These are phyloP conservation scores for Penicillium brasilianum DNA, from an alignment of 2,329 filamentous ascomycete genomes.

Conservation along the genomic window DNA sequence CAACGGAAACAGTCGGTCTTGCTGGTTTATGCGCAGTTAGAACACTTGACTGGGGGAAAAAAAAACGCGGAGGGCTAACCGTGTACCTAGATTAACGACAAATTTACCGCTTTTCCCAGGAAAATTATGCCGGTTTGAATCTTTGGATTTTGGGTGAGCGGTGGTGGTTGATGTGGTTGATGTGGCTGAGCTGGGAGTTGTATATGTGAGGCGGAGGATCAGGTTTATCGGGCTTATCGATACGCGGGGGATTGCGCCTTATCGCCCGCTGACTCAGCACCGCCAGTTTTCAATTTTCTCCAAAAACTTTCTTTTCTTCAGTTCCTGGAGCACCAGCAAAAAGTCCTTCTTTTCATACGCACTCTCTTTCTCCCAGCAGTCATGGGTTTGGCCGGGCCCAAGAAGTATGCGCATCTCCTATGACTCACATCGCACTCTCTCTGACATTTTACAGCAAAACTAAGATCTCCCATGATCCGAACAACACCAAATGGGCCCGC, in stretches of 20 bases:
- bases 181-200: neutral
- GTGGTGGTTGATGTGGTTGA: neutral
- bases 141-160: neutral
- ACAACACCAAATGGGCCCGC: conserved; percentile 91
- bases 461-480: conserved; percentile 88
- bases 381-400: conserved; percentile 73
- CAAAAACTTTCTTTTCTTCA: conserved; percentile 2
- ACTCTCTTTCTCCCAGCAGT: conserved; percentile 2
- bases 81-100: neutral
- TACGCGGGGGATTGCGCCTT: conserved; percentile 16
- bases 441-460: conserved; percentile 53
- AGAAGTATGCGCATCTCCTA: conserved; percentile 60
- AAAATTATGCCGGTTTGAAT: neutral
- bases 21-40: conserved; percentile 5
- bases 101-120: neutral
- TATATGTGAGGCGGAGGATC: neutral
- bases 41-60: neutral
- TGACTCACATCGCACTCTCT: neutral
- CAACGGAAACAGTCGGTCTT: neutral
- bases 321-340: neutral
- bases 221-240: neutral
- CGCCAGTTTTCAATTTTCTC: conserved; percentile 9
- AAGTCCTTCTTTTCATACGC: conserved; percentile 6
- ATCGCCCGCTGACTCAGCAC: conserved; percentile 30
- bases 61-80: neutral